A percentile compares a stretch with the other conserved stretches of the same genome.
Evolutionary conservation across 805 yeast species (phyloP).

Genomic region (Wickerhamomyces bovis): DNA sequence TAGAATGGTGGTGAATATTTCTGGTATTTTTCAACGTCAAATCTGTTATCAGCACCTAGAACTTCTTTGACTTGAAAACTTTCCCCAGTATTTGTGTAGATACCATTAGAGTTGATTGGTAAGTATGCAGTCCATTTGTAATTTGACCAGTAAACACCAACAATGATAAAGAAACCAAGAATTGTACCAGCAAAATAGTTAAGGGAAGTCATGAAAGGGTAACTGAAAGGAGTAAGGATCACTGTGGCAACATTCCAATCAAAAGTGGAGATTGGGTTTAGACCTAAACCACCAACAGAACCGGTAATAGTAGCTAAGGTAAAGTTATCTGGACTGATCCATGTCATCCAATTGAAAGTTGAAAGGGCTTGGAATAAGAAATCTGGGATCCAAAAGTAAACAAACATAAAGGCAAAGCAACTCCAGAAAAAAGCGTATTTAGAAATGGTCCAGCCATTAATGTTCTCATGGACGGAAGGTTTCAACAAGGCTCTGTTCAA

Average conservation of each 20-base stretch:
- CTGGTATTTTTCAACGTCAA: conserved; percentile 43
- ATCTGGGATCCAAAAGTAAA: conserved; percentile 41
- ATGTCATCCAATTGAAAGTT: conserved; percentile 48
- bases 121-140: conserved; percentile 32
- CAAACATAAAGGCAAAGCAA: conserved; percentile 29
- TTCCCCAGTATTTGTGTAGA: conserved; percentile 47
- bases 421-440: conserved; percentile 31
- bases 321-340: conserved; percentile 49
- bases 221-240: conserved; percentile 28
- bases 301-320: conserved; percentile 48
- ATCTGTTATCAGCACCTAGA: conserved; percentile 31
- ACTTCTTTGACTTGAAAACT: conserved; percentile 41
- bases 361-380: conserved; percentile 37
- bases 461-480: conserved; percentile 27
- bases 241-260: conserved; percentile 43
- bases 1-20: conserved; percentile 60
- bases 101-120: conserved; percentile 41
- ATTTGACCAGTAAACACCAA: conserved; percentile 37
- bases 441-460: conserved; percentile 30
- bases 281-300: conserved; percentile 40
- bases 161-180: conserved; percentile 27
- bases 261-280: conserved; percentile 47
- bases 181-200: conserved; percentile 30
- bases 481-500: conserved; percentile 41
- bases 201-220: conserved; percentile 36